A percentile compares a stretch with the other conserved stretches of the same genome.
Conservation (phyloP, 2,329 filamentous ascomycete genomes). For the Sporothrix protearum region DNA sequence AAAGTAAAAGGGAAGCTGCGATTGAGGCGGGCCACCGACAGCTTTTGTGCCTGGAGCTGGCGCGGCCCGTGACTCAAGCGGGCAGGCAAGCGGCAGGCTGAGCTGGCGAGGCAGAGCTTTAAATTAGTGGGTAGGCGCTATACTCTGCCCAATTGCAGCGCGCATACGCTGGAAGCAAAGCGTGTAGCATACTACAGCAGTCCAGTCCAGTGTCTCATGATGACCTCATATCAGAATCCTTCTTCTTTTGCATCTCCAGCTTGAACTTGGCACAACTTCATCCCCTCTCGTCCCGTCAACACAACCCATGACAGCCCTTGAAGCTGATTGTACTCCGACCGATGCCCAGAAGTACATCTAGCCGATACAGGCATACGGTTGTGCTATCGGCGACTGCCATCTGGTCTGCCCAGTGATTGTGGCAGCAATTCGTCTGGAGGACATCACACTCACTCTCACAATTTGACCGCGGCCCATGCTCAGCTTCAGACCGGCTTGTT, state of each 20-base stretch:
- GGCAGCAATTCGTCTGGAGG: too few relatives aligned
- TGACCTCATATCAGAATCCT: neutral
- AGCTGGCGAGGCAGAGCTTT: neutral
- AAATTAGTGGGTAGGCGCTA: neutral
- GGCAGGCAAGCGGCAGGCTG: neutral
- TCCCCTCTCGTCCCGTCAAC: neutral
- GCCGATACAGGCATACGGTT: too few relatives aligned
- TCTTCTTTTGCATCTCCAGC: too few relatives aligned
- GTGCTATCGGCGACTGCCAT: too few relatives aligned
- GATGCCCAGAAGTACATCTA: too few relatives aligned
- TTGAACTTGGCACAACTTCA: neutral
- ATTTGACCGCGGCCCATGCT: too few relatives aligned
- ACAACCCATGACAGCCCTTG: too few relatives aligned
- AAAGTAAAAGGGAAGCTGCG: neutral
- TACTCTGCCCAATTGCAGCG: neutral
- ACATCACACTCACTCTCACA: too few relatives aligned
- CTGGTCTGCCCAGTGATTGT: too few relatives aligned
- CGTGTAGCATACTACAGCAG: neutral
- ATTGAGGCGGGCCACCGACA: neutral
- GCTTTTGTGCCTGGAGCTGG: neutral
- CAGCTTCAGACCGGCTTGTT: too few relatives aligned
- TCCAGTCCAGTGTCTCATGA: neutral
- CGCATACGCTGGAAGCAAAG: too few relatives aligned
- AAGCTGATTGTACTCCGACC: too few relatives aligned
- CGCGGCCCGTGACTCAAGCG: slow-evolving; percentile 2